phyloP scores from a whole-genome alignment of 2,329 filamentous ascomycete species.

The Blastomyces parvus region DNA sequence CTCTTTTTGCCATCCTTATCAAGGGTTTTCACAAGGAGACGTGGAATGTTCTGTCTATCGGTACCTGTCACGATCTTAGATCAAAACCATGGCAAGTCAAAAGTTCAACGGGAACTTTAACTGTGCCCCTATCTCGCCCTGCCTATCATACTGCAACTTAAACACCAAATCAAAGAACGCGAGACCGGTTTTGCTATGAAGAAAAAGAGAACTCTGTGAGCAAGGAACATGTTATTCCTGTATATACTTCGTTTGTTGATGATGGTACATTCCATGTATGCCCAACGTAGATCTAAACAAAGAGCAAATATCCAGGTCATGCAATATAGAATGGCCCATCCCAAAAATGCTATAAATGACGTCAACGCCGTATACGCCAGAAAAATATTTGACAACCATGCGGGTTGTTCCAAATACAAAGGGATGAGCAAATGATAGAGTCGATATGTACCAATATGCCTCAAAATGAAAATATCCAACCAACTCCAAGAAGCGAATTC shows the following conservation, averaged over 20 bases:
- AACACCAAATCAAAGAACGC: background rate
- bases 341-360: background rate
- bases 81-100: background rate
- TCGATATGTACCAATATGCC: background rate
- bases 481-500: background rate
- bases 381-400: background rate
- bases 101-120: background rate
- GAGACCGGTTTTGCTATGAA: background rate
- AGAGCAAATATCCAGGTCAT: background rate
- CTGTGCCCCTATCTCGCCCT: background rate
- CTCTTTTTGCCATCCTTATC: background rate
- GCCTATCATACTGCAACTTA: background rate
- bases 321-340: background rate
- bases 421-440: background rate
- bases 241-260: background rate
- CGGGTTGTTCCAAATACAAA: background rate
- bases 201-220: background rate
- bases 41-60: background rate
- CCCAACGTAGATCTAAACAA: background rate
- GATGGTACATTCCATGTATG: too few species aligned
- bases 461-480: slow-evolving; percentile 1
- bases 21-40: background rate
- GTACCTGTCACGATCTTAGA: background rate
- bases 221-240: background rate
- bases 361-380: background rate